phyloP scores from a whole-genome alignment of 495 filamentous ascomycete species.

The Penicillium daleae region DNA sequence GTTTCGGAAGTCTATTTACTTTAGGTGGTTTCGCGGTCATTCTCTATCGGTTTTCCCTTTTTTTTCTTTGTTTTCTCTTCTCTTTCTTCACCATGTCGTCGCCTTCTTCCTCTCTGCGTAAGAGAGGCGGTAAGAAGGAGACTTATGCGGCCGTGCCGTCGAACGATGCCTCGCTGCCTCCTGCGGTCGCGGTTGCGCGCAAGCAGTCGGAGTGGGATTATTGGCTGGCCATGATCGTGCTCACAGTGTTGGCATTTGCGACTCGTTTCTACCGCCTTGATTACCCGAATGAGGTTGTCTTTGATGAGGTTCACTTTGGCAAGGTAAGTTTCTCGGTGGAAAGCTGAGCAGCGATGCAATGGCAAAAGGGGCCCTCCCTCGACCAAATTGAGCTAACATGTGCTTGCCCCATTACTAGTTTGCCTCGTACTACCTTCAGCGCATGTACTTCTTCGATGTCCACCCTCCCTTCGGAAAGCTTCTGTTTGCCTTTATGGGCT shows the following conservation, averaged over 20 bases:
- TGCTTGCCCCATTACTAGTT: constrained; percentile 58
- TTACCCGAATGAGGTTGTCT: constrained; percentile 95
- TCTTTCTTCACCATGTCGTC: constrained; percentile 42
- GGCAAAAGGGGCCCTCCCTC: constrained; percentile 13
- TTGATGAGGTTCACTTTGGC: constrained; percentile 99
- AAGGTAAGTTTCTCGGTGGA: constrained; percentile 65
- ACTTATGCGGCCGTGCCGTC: constrained; percentile 34
- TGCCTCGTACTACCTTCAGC: constrained; percentile 94
- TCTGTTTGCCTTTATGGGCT: constrained; percentile 83
- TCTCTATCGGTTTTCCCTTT: constrained; percentile 25
- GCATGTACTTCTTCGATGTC: constrained; percentile 99
- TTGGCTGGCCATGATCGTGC: constrained; percentile 74
- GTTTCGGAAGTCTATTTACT: constrained; percentile 37
- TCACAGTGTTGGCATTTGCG: constrained; percentile 83
- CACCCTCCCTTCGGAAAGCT: constrained; percentile 90
- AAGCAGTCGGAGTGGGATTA: constrained; percentile 76
- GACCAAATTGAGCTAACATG: constrained; percentile 20
- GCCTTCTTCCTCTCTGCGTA: constrained; percentile 52
- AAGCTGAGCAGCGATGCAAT: constrained; percentile 4
- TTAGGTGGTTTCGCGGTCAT: constrained; percentile 43
- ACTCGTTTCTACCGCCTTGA: constrained; percentile 94
- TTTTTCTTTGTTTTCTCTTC: constrained; percentile 12
- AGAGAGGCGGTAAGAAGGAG: constrained; percentile 56
- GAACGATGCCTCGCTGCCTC: constrained; percentile 33
- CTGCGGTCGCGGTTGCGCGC: constrained; percentile 22